phyloP scores from a whole-genome alignment of 2,329 filamentous ascomycete genomes.

The Sporothrix humicola region DNA sequence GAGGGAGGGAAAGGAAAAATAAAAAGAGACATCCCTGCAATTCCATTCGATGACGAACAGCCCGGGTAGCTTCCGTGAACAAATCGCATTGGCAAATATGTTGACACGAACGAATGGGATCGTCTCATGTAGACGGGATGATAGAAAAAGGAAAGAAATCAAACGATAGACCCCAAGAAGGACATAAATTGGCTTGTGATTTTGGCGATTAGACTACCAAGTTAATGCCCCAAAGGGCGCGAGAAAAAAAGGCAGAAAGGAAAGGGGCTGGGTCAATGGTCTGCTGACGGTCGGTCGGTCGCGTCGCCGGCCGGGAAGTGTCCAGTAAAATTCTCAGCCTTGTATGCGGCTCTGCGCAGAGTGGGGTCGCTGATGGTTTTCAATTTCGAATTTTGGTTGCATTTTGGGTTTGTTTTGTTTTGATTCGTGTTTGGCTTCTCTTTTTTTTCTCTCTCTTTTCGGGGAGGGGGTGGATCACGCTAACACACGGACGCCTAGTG shows the following conservation, averaged over 20 bases:
- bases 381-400: too few relatives aligned
- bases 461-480: background rate
- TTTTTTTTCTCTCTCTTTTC: background rate
- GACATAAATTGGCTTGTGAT: conserved; percentile 4
- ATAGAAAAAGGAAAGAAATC: background rate
- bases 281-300: conserved; percentile 2
- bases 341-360: conserved; percentile 15
- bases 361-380: background rate
- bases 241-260: background rate
- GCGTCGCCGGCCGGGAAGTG: background rate
- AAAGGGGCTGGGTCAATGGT: conserved; percentile 17
- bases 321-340: conserved; percentile 14
- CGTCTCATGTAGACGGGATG: background rate
- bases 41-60: background rate
- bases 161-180: background rate
- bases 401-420: background rate
- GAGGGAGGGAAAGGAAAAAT: too few relatives aligned
- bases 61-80: background rate
- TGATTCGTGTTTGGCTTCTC: background rate
- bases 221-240: background rate
- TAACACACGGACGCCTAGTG: conserved; percentile 6
- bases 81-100: background rate
- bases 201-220: background rate
- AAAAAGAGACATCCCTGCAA: background rate
- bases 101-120: background rate